Base-by-base conservation (phyloP, 768 basidiomycete species). In the Tulasnella sp. region DNA sequence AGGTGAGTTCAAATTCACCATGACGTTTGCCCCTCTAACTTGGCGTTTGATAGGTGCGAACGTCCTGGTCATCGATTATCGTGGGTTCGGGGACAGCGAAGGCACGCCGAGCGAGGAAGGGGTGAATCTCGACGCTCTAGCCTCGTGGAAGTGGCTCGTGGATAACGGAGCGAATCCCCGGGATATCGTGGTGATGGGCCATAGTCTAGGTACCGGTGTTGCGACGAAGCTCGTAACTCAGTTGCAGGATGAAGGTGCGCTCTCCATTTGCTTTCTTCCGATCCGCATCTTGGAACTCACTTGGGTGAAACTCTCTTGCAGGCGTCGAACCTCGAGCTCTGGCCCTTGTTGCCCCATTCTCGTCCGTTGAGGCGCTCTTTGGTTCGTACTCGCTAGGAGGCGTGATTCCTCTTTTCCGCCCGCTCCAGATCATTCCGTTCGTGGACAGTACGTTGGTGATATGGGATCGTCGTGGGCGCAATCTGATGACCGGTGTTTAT, bases 151-250 rank as follows among this genome's bases (percentile, higher is more conserved):
- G 81, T 98, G 92, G 91, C 84, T 95, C 10, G 82, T 89, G 11
- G 82, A 83, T 11, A 86, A 88, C 29, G 91, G 91, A 23, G 91
- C 90, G 11, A 83, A 83, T 35, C 83, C 88, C 0, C 85, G 89
- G 46, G 86, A 91, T 78, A 86, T 98, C 48, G 85, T 95, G 4
- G 83, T 99, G 61, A 86, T 94, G 3, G 96, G 96, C 0, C 95
- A 96, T 81, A 96, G 94, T 80, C 85, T 99, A 16, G 96, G 96
- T 1, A 96, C 96, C 0, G 95, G 91, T 0, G 92, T 98, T 2
- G 87, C 84, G 0, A 86, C 86, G 37, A 86, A 82, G 74, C 83
- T 87, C 13, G 86, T 84, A 20, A 85, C 82, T 37, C 80, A 83
- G 70, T 83, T 90, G 4, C 84, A 85, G 16, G 79, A 78, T 0